These are phyloP conservation scores for Coemansia sp. DNA, from an alignment of 192 early-diverging fungal genomes.

Conservation along the genomic window DNA sequence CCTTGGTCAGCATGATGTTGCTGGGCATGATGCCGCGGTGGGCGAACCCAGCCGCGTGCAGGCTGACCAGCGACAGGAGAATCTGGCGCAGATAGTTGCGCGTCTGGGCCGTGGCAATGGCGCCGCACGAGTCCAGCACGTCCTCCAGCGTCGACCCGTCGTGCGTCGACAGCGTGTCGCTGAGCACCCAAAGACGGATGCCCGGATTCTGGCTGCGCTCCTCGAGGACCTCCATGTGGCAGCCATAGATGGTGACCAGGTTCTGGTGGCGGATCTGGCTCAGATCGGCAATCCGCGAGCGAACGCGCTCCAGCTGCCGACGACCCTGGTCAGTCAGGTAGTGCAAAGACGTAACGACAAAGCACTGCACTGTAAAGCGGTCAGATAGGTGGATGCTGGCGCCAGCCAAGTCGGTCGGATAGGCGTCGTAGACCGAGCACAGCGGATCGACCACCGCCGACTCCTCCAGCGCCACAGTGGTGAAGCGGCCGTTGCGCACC, in stretches of 20 bases:
- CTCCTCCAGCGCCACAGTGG: slow-evolving; percentile 46
- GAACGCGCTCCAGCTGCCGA: slow-evolving; percentile 61
- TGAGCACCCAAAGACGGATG: slow-evolving; percentile 34
- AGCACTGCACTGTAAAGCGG: slow-evolving; percentile 50
- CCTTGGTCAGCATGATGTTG: slow-evolving; percentile 40
- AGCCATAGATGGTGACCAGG: slow-evolving; percentile 62
- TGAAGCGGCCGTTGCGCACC: slow-evolving; percentile 24
- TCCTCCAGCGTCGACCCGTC: slow-evolving; percentile 61
- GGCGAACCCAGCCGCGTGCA: slow-evolving; percentile 69
- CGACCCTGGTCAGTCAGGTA: slow-evolving; percentile 41
- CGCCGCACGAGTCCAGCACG: slow-evolving; percentile 67
- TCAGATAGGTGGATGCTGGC: slow-evolving; percentile 39
- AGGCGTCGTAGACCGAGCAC: slow-evolving; percentile 50
- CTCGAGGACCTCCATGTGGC: slow-evolving; percentile 50
- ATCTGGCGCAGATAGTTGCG: slow-evolving; percentile 71
- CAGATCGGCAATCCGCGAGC: slow-evolving; percentile 38
- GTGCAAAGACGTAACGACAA: slow-evolving; percentile 27
- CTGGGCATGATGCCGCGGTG: slow-evolving; percentile 58
- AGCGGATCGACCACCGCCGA: slow-evolving; percentile 19
- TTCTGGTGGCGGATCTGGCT: slow-evolving; percentile 62
- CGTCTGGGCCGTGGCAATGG: slow-evolving; percentile 59
- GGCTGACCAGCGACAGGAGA: slow-evolving; percentile 61
- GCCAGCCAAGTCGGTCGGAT: slow-evolving; percentile 46
- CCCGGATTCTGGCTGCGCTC: slow-evolving; percentile 26
- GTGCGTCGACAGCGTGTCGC: slow-evolving; percentile 35